phyloP scores from a whole-genome alignment of 2,329 filamentous ascomycete species.

The Penicillium brasilianum region DNA sequence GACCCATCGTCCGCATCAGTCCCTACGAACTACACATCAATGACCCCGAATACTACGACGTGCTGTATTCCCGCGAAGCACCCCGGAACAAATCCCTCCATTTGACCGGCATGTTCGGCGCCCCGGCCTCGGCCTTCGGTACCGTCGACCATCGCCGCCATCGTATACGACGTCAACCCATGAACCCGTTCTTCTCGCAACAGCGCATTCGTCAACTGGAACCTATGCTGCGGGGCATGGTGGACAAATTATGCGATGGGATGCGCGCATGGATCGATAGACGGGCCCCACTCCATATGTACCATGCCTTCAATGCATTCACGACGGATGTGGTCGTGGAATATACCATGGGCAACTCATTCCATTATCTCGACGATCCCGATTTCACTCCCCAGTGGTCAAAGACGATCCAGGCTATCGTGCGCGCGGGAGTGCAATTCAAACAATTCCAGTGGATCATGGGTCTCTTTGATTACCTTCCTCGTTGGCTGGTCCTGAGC shows the following conservation, averaged over 20 bases:
- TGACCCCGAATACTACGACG: constrained; percentile 32
- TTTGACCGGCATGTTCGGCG: constrained; percentile 36
- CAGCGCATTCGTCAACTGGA: constrained; percentile 34
- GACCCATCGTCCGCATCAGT: constrained; percentile 30
- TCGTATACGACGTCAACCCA: constrained; percentile 38
- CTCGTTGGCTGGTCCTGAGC: constrained; percentile 23
- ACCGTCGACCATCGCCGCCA: constrained; percentile 39
- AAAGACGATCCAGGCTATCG: constrained; percentile 33
- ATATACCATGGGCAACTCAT: constrained; percentile 43
- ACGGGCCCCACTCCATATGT: constrained; percentile 26
- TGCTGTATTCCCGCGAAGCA: constrained; percentile 32
- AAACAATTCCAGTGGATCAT: constrained; percentile 32
- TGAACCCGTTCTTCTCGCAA: constrained; percentile 45
- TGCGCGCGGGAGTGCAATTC: constrained; percentile 28
- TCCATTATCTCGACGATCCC: constrained; percentile 39
- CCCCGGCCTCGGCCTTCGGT: constrained; percentile 39
- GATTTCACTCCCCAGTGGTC: constrained; percentile 40
- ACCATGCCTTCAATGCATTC: constrained; percentile 46
- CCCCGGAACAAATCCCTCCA: constrained; percentile 39
- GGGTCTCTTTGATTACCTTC: constrained; percentile 27
- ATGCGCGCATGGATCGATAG: constrained; percentile 28
- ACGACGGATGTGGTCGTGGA: constrained; percentile 55
- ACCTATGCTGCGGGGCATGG: constrained; percentile 28
- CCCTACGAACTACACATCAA: constrained; percentile 40
- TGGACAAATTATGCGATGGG: constrained; percentile 33